Percentiles rank a stretch among this genome's conserved stretches.
Evolutionary conservation across 2,329 filamentous ascomycete species (phyloP).

Genomic region (Colletotrichum plurivorum): DNA sequence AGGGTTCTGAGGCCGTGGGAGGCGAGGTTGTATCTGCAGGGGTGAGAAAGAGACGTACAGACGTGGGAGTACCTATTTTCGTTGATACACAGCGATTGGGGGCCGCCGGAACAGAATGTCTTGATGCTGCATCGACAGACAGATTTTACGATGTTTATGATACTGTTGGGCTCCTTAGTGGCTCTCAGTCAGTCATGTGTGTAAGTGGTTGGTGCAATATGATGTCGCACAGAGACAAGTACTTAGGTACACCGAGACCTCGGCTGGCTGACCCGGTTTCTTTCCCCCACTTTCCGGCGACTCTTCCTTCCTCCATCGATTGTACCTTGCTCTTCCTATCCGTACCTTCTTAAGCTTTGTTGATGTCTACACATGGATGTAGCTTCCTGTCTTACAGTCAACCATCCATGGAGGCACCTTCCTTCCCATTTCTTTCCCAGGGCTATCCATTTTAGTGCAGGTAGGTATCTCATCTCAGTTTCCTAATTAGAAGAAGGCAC

Average conservation of each 20-base stretch:
- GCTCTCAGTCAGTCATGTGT: no score
- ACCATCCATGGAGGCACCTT: no score
- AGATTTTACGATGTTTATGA: constrained; percentile 35
- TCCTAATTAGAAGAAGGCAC: not conserved
- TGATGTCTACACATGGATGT: no score
- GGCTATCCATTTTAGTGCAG: no score
- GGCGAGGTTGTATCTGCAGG: constrained; percentile 50
- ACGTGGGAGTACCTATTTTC: not conserved
- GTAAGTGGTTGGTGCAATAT: no score
- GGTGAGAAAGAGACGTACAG: constrained; percentile 5
- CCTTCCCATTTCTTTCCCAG: not conserved
- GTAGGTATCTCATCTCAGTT: not conserved
- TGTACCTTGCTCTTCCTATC: no score
- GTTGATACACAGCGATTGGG: not conserved
- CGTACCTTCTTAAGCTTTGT: no score
- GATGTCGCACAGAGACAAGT: no score
- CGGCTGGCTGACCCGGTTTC: no score
- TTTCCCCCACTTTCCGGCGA: not conserved
- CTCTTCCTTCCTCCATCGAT: not conserved
- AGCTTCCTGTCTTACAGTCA: no score
- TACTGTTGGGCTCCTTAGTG: not conserved
- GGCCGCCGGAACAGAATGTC: not conserved
- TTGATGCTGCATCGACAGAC: constrained; percentile 6
- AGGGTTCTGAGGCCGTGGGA: constrained; percentile 51
- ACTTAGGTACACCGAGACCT: not conserved